Conservation (phyloP, 352 stramenopile species). For the Pythium dissimile region DNA sequence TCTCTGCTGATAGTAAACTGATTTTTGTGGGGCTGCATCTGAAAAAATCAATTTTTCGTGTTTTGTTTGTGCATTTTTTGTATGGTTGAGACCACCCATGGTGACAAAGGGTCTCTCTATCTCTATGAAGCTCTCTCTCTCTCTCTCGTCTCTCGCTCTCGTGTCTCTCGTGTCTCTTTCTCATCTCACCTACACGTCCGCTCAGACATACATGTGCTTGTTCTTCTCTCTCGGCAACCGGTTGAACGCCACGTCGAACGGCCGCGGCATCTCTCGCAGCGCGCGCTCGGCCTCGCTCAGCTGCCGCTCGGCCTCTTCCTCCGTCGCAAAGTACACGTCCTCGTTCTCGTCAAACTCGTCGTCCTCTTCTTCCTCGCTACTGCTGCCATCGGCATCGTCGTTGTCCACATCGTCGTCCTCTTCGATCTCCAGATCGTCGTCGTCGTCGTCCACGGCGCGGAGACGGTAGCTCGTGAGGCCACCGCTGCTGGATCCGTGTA, state of each 20-base stretch:
- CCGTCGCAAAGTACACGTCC: slow-evolving; percentile 51
- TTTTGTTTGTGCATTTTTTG: too few relatives aligned
- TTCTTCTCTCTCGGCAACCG: slow-evolving; percentile 50
- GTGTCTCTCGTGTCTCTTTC: neutral
- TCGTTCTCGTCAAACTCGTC: slow-evolving; percentile 30
- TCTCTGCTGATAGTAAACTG: too few relatives aligned
- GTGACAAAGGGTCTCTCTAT: too few relatives aligned
- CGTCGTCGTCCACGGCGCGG: slow-evolving; percentile 11
- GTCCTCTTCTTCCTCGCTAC: slow-evolving; percentile 15
- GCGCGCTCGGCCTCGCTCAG: slow-evolving; percentile 36
- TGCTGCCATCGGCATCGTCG: slow-evolving; percentile 8
- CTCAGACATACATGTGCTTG: slow-evolving; percentile 70
- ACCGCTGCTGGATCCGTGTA: neutral
- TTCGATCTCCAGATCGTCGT: slow-evolving; percentile 33
- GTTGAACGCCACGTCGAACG: slow-evolving; percentile 80
- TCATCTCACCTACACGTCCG: neutral
- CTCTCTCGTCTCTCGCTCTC: too few relatives aligned
- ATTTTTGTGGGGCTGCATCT: too few relatives aligned
- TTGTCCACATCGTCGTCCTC: slow-evolving; percentile 20
- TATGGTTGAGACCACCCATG: too few relatives aligned
- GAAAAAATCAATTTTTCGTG: too few relatives aligned
- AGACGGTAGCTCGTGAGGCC: slow-evolving; percentile 19
- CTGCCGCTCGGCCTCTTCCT: slow-evolving; percentile 30
- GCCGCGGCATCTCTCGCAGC: slow-evolving; percentile 40
- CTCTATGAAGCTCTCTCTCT: too few relatives aligned